phyloP scores from a whole-genome alignment of 2,329 filamentous ascomycete genomes.

The Penicillium sp. region DNA sequence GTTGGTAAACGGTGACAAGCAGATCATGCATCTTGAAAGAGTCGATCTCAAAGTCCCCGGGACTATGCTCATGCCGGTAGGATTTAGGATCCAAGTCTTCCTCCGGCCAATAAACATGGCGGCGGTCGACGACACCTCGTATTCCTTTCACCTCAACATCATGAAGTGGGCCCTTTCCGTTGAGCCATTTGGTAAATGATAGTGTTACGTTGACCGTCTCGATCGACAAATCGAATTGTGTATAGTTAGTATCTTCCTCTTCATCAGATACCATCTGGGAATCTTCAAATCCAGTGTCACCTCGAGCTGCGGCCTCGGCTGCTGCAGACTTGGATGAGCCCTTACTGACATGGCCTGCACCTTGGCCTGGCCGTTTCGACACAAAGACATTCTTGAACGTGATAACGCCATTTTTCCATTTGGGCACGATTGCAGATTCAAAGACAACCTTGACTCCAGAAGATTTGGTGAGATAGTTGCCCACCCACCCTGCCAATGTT shows the following conservation, averaged over 20 bases:
- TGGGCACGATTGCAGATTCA: conserved; percentile 94
- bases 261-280: conserved; percentile 34
- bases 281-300: conserved; percentile 46
- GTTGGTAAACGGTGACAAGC: conserved; percentile 87
- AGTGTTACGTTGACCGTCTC: conserved; percentile 94
- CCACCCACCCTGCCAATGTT: conserved; percentile 87
- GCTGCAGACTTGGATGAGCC: conserved; percentile 81
- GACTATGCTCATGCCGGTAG: conserved; percentile 81
- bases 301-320: conserved; percentile 67
- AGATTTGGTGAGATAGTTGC: conserved; percentile 91
- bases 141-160: conserved; percentile 95
- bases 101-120: conserved; percentile 69
- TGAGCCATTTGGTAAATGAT: conserved; percentile 99
- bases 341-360: conserved; percentile 80
- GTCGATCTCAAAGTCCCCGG: conserved; percentile 95
- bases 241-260: conserved; percentile 92
- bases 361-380: conserved; percentile 81
- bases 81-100: conserved; percentile 75
- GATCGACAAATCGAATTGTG: conserved; percentile 93
- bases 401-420: conserved; percentile 92
- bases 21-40: conserved; percentile 95
- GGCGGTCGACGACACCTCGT: conserved; percentile 86
- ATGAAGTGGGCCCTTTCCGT: conserved; percentile 84
- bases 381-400: conserved; percentile 97
- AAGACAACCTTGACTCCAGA: conserved; percentile 93